phyloP scores from a whole-genome alignment of 495 filamentous ascomycete genomes.

The Pyrenopolyporus hunteri region DNA sequence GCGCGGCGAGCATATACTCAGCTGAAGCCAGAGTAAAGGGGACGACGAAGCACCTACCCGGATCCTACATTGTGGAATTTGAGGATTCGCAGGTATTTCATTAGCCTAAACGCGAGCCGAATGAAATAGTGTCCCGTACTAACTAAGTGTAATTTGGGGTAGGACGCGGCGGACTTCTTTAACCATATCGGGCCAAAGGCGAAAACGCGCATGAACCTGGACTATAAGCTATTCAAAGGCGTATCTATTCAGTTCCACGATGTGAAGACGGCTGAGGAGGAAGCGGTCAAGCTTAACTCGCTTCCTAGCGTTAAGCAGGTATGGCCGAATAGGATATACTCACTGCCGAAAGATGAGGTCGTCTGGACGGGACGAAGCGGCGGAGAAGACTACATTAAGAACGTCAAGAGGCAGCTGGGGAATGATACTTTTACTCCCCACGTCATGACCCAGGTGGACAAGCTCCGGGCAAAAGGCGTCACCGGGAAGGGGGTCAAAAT shows the following conservation, averaged over 20 bases:
- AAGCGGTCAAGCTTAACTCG: slow-evolving; percentile 46
- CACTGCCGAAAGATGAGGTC: slow-evolving; percentile 52
- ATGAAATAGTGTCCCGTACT: slow-evolving; percentile 8
- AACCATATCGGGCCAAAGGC: slow-evolving; percentile 47
- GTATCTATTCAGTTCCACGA: slow-evolving; percentile 56
- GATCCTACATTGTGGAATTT: slow-evolving; percentile 58
- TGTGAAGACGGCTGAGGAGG: slow-evolving; percentile 47
- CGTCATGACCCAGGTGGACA: slow-evolving; percentile 57
- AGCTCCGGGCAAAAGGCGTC: slow-evolving; percentile 51
- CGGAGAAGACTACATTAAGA: slow-evolving; percentile 37
- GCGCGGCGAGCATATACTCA: slow-evolving; percentile 39
- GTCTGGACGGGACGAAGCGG: slow-evolving; percentile 49
- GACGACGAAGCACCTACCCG: slow-evolving; percentile 41
- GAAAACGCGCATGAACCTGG: slow-evolving; percentile 50
- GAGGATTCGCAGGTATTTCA: slow-evolving; percentile 52
- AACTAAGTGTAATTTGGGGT: slow-evolving; percentile 17
- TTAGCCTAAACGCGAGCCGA: slow-evolving; percentile 1
- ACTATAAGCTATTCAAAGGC: slow-evolving; percentile 56
- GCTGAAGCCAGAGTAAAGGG: slow-evolving; percentile 32
- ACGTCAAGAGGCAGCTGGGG: slow-evolving; percentile 39
- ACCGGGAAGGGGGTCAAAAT: slow-evolving; percentile 56
- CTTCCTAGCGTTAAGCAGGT: slow-evolving; percentile 53
- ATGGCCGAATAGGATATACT: slow-evolving; percentile 52
- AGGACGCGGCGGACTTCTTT: slow-evolving; percentile 51
- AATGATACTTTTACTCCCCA: slow-evolving; percentile 52